phyloP scores from a whole-genome alignment of 495 filamentous ascomycete genomes.

The Xylaria cubensis region DNA sequence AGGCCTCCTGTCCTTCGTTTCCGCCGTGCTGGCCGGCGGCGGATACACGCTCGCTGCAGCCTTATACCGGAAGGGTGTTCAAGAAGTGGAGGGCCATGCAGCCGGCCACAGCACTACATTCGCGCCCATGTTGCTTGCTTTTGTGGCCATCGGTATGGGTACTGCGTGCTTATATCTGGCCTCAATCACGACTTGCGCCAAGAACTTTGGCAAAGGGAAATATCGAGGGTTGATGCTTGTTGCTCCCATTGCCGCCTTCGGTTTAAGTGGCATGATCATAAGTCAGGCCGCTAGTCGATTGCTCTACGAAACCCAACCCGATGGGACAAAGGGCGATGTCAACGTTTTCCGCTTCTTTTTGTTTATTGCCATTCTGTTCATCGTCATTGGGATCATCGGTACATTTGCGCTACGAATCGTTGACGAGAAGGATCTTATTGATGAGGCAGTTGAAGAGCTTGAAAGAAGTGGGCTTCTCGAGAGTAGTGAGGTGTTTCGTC shows the following conservation, averaged over 20 bases:
- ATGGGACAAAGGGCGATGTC: slow-evolving; percentile 75
- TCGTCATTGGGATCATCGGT: slow-evolving; percentile 75
- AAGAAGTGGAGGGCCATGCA: slow-evolving; percentile 56
- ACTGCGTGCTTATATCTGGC: slow-evolving; percentile 87
- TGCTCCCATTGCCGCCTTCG: slow-evolving; percentile 89
- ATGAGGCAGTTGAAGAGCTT: slow-evolving; percentile 83
- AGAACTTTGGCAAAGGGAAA: slow-evolving; percentile 91
- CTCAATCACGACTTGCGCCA: slow-evolving; percentile 91
- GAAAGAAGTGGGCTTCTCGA: slow-evolving; percentile 86
- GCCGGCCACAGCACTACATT: slow-evolving; percentile 64
- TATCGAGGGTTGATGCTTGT: slow-evolving; percentile 89
- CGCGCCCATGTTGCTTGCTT: slow-evolving; percentile 81
- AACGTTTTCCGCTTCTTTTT: slow-evolving; percentile 88
- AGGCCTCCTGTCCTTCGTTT: slow-evolving; percentile 71
- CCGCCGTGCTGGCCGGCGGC: slow-evolving; percentile 73
- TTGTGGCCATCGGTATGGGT: slow-evolving; percentile 78
- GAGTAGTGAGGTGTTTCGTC: slow-evolving; percentile 48
- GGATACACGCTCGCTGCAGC: slow-evolving; percentile 87
- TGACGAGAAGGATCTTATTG: slow-evolving; percentile 72
- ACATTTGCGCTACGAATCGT: slow-evolving; percentile 72
- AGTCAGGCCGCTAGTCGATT: slow-evolving; percentile 85
- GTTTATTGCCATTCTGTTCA: slow-evolving; percentile 73
- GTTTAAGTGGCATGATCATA: slow-evolving; percentile 92
- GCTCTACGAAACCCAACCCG: slow-evolving; percentile 67
- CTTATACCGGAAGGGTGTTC: slow-evolving; percentile 68